Evolutionary conservation across 2,329 filamentous ascomycete genomes (phyloP).

Genomic region (Monosporascus sp.): DNA sequence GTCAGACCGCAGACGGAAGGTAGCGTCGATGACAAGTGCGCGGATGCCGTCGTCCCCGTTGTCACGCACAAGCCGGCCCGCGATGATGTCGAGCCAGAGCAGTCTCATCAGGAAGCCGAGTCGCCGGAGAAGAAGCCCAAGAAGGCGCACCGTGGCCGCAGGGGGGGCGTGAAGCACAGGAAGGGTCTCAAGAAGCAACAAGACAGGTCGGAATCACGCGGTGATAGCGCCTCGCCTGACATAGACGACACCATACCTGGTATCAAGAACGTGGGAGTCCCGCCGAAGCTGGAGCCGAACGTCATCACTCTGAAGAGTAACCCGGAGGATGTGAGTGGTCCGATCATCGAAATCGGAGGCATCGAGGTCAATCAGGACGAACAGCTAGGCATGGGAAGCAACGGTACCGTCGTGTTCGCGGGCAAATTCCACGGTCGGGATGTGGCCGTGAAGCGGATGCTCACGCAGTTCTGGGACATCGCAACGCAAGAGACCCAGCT

Average conservation of each 20-base stretch:
- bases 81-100: constrained; percentile 12
- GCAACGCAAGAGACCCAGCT: constrained; percentile 90
- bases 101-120: constrained; percentile 21
- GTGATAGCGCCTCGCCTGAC: constrained; percentile 37
- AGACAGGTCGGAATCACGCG: constrained; percentile 45
- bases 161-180: constrained; percentile 65
- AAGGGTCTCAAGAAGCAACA: constrained; percentile 53
- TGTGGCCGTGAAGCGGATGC: constrained; percentile 94
- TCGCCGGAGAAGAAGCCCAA: constrained; percentile 55
- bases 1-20: neutral
- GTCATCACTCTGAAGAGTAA: constrained; percentile 53
- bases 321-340: constrained; percentile 55
- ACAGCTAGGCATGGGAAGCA: constrained; percentile 75
- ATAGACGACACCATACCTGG: constrained; percentile 52
- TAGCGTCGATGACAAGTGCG: constrained; percentile 8
- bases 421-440: constrained; percentile 91
- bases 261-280: constrained; percentile 53
- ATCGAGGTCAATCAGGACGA: constrained; percentile 60
- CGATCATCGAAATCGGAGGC: constrained; percentile 57
- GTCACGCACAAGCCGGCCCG: constrained; percentile 12
- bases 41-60: constrained; percentile 10
- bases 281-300: constrained; percentile 55
- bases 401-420: constrained; percentile 93
- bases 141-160: constrained; percentile 65
- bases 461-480: constrained; percentile 93